These are phyloP conservation scores for Pleurotus eryngii DNA, from an alignment of 768 basidiomycete species.

Conservation along the genomic window DNA sequence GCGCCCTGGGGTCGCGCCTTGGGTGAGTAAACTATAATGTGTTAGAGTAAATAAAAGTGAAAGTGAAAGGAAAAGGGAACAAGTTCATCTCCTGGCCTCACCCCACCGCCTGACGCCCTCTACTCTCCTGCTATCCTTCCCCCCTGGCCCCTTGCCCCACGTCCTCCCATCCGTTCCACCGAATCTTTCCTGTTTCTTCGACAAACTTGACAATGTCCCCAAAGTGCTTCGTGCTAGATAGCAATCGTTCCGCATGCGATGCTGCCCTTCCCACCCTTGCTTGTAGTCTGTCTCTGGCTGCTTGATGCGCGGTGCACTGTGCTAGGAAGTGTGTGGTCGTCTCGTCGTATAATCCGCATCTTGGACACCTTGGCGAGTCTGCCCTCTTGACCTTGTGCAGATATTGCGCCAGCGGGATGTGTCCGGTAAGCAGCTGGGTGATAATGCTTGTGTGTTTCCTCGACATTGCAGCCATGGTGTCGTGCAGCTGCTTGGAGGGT, in stretches of 20 bases:
- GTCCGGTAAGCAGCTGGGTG: constrained; percentile 28
- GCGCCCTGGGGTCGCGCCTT: too few species aligned
- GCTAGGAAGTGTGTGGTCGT: not conserved
- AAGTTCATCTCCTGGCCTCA: too few species aligned
- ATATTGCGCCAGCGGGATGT: constrained; percentile 25
- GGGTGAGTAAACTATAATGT: too few species aligned
- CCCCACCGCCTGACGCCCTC: too few species aligned
- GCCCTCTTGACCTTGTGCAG: constrained; percentile 19
- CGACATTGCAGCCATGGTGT: not conserved
- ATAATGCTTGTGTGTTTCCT: constrained; percentile 14
- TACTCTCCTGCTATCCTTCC: too few species aligned
- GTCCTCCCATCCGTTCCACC: not conserved
- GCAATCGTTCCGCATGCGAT: not conserved
- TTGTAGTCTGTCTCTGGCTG: not conserved
- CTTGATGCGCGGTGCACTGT: not conserved
- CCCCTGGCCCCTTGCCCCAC: not conserved
- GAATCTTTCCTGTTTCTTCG: not conserved
- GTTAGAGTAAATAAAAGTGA: too few species aligned
- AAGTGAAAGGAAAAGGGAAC: too few species aligned
- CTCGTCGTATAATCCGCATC: constrained; percentile 9
- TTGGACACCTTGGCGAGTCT: constrained; percentile 16
- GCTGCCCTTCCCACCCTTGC: not conserved
- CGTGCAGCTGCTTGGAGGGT: constrained; percentile 10
- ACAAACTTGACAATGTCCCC: not conserved
- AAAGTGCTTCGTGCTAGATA: not conserved